These are phyloP conservation scores for Coemansia sp. DNA, from an alignment of 192 early-diverging fungal species.

Conservation along the genomic window DNA sequence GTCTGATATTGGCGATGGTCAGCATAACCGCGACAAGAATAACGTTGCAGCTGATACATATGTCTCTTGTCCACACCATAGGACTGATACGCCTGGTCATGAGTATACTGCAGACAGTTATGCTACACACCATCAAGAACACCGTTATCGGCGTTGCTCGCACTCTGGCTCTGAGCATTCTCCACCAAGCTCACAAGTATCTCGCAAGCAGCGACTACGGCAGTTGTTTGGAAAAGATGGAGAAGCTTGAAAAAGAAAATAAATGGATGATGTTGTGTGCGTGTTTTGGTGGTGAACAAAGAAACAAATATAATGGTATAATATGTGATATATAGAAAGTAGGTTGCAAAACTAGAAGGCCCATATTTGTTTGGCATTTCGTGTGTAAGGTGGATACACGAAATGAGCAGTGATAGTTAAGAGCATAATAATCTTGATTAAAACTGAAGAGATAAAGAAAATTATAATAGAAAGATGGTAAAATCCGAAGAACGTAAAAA, in stretches of 20 bases:
- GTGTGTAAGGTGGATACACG: not conserved
- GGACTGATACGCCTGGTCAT: not conserved
- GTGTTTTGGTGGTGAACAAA: not conserved
- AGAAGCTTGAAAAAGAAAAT: not conserved
- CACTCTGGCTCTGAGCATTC: not conserved
- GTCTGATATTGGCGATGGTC: not conserved
- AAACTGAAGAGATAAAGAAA: not conserved
- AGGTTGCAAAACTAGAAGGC: too few species aligned
- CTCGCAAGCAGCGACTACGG: constrained; percentile 26
- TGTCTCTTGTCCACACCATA: not conserved
- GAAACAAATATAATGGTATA: not conserved
- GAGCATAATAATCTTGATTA: constrained; percentile 1
- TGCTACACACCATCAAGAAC: constrained; percentile 1
- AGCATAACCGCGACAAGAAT: not conserved
- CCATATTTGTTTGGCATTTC: not conserved
- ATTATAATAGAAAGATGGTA: not conserved
- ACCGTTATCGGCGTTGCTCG: not conserved
- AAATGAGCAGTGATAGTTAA: not conserved
- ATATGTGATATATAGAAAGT: too few species aligned
- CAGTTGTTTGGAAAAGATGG: constrained; percentile 11
- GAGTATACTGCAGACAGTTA: not conserved
- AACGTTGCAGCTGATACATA: not conserved
- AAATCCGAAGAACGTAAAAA: not conserved
- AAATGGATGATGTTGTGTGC: not conserved
- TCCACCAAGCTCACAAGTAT: constrained; percentile 9